Percentiles rank a stretch among this genome's conserved stretches.
These are phyloP conservation scores for Athelia sp. DNA, from an alignment of 1,284 basidiomycete genomes.

Conservation along the genomic window DNA sequence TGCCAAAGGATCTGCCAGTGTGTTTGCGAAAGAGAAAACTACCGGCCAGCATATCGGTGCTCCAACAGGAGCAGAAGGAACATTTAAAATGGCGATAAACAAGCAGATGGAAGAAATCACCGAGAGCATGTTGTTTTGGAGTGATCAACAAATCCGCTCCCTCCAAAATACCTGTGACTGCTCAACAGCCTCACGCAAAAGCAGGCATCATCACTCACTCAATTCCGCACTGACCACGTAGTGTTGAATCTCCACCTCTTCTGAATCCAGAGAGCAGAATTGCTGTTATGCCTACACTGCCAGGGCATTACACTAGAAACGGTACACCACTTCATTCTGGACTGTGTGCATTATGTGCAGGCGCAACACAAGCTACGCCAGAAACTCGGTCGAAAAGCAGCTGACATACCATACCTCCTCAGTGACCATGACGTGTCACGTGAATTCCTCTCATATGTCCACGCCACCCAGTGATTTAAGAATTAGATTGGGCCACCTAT, in stretches of 20 bases:
- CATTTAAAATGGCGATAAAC: not conserved
- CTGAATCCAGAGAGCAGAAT: slow-evolving; percentile 10
- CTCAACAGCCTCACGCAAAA: not conserved
- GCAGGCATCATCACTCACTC: slow-evolving; percentile 16
- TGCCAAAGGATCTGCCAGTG: not conserved
- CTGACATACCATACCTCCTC: not conserved
- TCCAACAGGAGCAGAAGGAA: not conserved
- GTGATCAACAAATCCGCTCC: not conserved
- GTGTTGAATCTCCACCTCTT: slow-evolving; percentile 20
- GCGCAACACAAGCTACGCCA: not conserved
- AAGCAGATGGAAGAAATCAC: not conserved
- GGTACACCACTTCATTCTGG: slow-evolving; percentile 19
- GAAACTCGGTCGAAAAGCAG: not conserved
- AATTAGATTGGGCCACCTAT: no score
- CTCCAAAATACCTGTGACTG: slow-evolving; percentile 1
- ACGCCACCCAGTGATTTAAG: slow-evolving; percentile 2
- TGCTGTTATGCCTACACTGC: slow-evolving; percentile 17
- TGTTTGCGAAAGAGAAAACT: not conserved
- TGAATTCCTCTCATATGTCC: not conserved
- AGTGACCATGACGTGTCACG: not conserved
- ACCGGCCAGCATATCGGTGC: not conserved
- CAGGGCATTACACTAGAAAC: slow-evolving; percentile 7
- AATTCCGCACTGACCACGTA: slow-evolving; percentile 21
- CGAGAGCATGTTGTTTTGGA: not conserved
- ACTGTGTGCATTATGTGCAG: slow-evolving; percentile 8